Conservation (phyloP, 1,284 basidiomycete species). For the Pyrrhoderma noxium region DNA sequence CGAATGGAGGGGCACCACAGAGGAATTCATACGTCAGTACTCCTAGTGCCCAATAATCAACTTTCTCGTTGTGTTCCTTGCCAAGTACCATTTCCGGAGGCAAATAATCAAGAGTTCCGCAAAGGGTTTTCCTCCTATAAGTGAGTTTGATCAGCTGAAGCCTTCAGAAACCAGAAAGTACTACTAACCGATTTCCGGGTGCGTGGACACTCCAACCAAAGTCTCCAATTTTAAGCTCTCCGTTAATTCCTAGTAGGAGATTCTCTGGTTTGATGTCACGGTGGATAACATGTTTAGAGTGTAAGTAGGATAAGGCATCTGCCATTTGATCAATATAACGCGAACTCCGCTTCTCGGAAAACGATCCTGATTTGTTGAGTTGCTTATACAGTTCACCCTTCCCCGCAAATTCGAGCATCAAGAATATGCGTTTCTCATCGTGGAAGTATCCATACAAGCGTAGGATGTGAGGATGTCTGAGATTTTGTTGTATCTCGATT, state of each 20-base stretch:
- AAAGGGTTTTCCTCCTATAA: slow-evolving; percentile 66
- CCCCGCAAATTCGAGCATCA: slow-evolving; percentile 63
- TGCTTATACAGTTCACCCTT: slow-evolving; percentile 84
- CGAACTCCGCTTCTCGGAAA: slow-evolving; percentile 81
- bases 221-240: slow-evolving; percentile 97
- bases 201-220: slow-evolving; percentile 99
- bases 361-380: slow-evolving; percentile 77
- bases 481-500: slow-evolving; percentile 98
- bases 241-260: slow-evolving; percentile 88
- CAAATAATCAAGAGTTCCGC: slow-evolving; percentile 94
- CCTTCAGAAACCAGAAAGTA: neutral
- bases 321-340: slow-evolving; percentile 98
- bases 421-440: slow-evolving; percentile 58
- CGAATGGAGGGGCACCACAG: slow-evolving; percentile 89
- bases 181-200: slow-evolving; percentile 62
- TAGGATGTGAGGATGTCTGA: slow-evolving; percentile 92
- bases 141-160: neutral
- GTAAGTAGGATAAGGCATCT: slow-evolving; percentile 89
- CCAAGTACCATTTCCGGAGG: slow-evolving; percentile 99
- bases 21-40: slow-evolving; percentile 96
- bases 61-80: slow-evolving; percentile 79
- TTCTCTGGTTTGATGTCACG: slow-evolving; percentile 99
- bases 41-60: slow-evolving; percentile 96
- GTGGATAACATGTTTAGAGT: slow-evolving; percentile 96
- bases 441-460: slow-evolving; percentile 63